Evolutionary conservation across 306 rosid species (phyloP).

Genomic region (Pyrus bretschneideri): DNA sequence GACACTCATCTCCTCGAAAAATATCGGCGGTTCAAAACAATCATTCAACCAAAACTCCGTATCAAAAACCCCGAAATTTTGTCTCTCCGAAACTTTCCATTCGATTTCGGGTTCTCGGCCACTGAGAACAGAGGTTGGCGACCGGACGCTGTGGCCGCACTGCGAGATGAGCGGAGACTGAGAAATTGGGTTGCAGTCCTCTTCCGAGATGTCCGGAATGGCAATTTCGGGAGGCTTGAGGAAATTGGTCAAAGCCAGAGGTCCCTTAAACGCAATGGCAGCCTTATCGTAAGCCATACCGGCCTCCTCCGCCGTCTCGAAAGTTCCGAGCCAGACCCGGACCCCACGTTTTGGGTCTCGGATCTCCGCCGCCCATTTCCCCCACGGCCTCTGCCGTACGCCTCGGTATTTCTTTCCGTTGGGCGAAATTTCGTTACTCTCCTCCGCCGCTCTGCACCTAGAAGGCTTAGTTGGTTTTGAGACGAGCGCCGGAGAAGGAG

Average conservation of each 20-base stretch:
- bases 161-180: background rate
- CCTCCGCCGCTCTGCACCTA: background rate
- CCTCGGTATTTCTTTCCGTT: slow-evolving; percentile 33
- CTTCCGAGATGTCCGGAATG: background rate
- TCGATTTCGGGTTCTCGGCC: background rate
- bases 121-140: slow-evolving; percentile 44
- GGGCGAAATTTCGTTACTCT: background rate
- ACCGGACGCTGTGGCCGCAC: slow-evolving; percentile 9
- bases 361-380: slow-evolving; percentile 59
- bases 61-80: slow-evolving; percentile 9
- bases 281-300: slow-evolving; percentile 54
- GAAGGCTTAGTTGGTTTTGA: background rate
- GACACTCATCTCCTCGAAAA: slow-evolving; percentile 15
- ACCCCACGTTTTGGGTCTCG: slow-evolving; percentile 29
- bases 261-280: slow-evolving; percentile 43
- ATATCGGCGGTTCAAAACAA: slow-evolving; percentile 9
- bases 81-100: background rate
- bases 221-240: background rate
- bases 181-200: background rate
- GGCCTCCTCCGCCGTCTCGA: slow-evolving; percentile 53
- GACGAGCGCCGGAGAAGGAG: background rate
- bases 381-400: slow-evolving; percentile 48
- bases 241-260: slow-evolving; percentile 51
- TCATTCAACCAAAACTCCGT: background rate
- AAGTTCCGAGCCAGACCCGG: slow-evolving; percentile 58